phyloP scores from a whole-genome alignment of 805 yeast species.

The Kodamaea leandrae region DNA sequence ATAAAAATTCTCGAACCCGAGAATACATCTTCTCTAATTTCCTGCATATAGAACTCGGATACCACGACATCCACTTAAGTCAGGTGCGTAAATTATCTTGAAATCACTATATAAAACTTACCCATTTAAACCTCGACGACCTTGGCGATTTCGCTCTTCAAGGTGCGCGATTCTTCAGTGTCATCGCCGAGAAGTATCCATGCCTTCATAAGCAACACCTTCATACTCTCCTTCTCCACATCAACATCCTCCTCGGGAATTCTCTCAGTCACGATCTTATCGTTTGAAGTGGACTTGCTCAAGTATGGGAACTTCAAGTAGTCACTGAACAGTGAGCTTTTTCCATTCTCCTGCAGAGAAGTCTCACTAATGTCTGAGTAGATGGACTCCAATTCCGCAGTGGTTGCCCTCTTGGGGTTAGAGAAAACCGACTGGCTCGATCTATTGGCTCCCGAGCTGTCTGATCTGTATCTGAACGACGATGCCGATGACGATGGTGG shows the following conservation, averaged over 20 bases:
- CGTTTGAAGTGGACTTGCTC: slow-evolving; percentile 2
- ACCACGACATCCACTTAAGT: too few species aligned
- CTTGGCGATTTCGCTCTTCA: slow-evolving; percentile 15
- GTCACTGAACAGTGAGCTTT: slow-evolving; percentile 16
- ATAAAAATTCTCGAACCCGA: too few species aligned
- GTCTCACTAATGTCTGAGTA: slow-evolving; percentile 17
- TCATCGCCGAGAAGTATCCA: slow-evolving; percentile 19
- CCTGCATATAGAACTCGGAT: too few species aligned
- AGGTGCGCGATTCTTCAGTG: slow-evolving; percentile 10
- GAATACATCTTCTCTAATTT: too few species aligned
- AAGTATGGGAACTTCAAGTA: slow-evolving; percentile 22
- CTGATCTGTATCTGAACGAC: slow-evolving; percentile 12
- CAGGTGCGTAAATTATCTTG: too few species aligned
- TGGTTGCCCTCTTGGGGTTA: slow-evolving; percentile 5
- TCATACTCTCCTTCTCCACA: slow-evolving; percentile 28
- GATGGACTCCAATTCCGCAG: slow-evolving; percentile 15
- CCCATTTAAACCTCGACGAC: slow-evolving; percentile 10
- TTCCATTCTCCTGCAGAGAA: slow-evolving; percentile 11
- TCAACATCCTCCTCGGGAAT: slow-evolving; percentile 7
- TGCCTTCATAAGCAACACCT: slow-evolving; percentile 27
- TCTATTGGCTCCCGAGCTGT: slow-evolving; percentile 14
- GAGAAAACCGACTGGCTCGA: slow-evolving; percentile 25
- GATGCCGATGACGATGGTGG: slow-evolving; percentile 17
- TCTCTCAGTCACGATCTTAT: slow-evolving; percentile 1
- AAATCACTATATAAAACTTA: background rate